phyloP scores from a whole-genome alignment of 805 yeast genomes.

The Kuraishia hungarica region DNA sequence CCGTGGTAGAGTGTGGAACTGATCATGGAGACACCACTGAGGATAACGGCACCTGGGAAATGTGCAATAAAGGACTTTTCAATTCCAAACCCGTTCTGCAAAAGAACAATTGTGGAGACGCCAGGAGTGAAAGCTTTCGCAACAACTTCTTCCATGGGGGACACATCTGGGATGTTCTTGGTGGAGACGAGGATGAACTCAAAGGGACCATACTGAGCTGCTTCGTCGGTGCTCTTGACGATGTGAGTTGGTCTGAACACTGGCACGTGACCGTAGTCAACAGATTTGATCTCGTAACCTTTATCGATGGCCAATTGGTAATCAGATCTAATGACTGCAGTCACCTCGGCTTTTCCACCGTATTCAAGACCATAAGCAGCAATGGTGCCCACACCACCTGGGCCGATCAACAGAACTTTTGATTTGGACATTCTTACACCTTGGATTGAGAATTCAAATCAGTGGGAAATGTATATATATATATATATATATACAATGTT shows the following conservation, averaged over 20 bases:
- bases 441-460: too few species aligned
- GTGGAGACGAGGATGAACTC: conserved; percentile 57
- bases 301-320: conserved; percentile 38
- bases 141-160: conserved; percentile 26
- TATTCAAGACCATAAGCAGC: conserved; percentile 53
- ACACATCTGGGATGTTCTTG: conserved; percentile 59
- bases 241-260: conserved; percentile 47
- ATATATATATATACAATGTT: too few species aligned
- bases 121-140: conserved; percentile 23
- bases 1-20: conserved; percentile 51
- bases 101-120: conserved; percentile 20
- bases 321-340: conserved; percentile 56
- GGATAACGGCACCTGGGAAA: conserved; percentile 23
- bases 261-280: conserved; percentile 46
- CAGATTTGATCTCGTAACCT: conserved; percentile 53
- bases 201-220: conserved; percentile 28
- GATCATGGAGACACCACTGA: conserved; percentile 32
- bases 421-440: conserved; percentile 8
- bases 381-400: conserved; percentile 83
- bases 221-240: conserved; percentile 33
- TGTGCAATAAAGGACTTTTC: conserved; percentile 23
- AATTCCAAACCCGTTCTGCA: conserved; percentile 32
- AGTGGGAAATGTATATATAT: too few species aligned
- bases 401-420: conserved; percentile 58
- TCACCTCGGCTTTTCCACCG: conserved; percentile 37